Evolutionary conservation across 2,329 filamentous ascomycete species (phyloP).

Genomic region (Alternaria consortialis): DNA sequence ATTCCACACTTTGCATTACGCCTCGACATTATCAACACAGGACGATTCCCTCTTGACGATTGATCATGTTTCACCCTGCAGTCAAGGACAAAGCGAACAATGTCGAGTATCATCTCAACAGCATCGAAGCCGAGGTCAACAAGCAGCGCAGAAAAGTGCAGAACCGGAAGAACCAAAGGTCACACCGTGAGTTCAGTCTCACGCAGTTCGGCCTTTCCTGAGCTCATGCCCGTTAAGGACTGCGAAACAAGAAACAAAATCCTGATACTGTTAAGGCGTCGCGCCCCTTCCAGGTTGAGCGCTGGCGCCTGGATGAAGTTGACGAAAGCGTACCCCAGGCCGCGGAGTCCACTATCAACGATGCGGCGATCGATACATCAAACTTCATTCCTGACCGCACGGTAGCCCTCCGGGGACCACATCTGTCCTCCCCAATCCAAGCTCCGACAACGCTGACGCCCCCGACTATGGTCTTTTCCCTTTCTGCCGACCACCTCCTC

Average conservation of each 20-base stretch:
- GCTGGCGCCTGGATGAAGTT: conserved; percentile 7
- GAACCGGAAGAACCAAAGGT: conserved; percentile 16
- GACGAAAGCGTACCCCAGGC: background rate
- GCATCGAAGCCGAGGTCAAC: background rate
- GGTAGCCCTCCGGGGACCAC: background rate
- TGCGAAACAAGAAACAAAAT: background rate
- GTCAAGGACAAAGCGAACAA: background rate
- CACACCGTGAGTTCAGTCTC: conserved; percentile 7
- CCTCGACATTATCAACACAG: background rate
- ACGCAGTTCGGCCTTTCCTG: background rate
- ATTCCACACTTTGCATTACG: background rate
- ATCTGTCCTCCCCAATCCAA: background rate
- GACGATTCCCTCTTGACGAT: background rate
- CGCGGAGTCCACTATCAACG: background rate
- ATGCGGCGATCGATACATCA: background rate
- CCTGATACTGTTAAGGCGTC: background rate
- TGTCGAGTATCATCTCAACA: background rate
- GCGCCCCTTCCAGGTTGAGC: conserved; percentile 4
- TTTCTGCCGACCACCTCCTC: conserved; percentile 43
- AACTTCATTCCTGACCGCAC: too few species aligned
- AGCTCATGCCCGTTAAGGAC: background rate
- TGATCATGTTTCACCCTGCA: background rate
- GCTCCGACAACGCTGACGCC: conserved; percentile 2
- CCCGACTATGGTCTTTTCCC: conserved; percentile 7
- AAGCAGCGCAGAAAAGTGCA: conserved; percentile 17